Evolutionary conservation across 352 stramenopile species (phyloP), one percentile per base, ranked within the genome.

Genomic region (Pythium utonaiense): DNA sequence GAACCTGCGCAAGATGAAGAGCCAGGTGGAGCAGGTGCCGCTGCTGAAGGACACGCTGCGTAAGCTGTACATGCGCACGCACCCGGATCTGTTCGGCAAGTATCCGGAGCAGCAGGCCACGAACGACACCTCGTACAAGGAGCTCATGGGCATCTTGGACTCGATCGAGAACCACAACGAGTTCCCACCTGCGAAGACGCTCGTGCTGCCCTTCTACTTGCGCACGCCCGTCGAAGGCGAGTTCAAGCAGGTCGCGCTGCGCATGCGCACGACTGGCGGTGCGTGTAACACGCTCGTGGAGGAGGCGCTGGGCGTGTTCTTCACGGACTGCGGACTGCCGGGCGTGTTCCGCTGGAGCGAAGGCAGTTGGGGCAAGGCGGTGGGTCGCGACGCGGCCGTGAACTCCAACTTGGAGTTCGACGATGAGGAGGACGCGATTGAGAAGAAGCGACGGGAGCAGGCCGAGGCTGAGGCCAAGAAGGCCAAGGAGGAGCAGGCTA

Each of bases 1-100:
- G 65, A 85, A 88, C 66, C 69, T 89, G 67, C 81, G 81, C 67
- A 88, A 89, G 60, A 83, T 86, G 67, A 91, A 91, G 67, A 88
- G 66, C 66, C 74, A 82, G 54, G 69, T 67, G 13, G 67, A 63
- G 45, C 73, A 83, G 52, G 73, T 89, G 53, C 81, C 81, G 42
- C 69, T 73, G 68, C 73, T 91, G 50, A 91, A 91, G 69, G 76
- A 86, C 49, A 89, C 78, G 47, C 68, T 91, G 66, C 81, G 81
- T 48, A 91, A 91, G 68, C 69, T 91, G n/a, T 91, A 91, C 59
- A 34, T 91, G 61, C 81, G 81, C 64, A 91, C 81, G 54, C 81
- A 91, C 58, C 81, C 81, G 31, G 81, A 91, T 52, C 62, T 91
- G 60, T 91, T 91, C 56, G 81, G 78, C 19, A 71, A 84, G 60